Conservation (phyloP, 2,329 filamentous ascomycete species). For the Metarhizium guizhouense region DNA sequence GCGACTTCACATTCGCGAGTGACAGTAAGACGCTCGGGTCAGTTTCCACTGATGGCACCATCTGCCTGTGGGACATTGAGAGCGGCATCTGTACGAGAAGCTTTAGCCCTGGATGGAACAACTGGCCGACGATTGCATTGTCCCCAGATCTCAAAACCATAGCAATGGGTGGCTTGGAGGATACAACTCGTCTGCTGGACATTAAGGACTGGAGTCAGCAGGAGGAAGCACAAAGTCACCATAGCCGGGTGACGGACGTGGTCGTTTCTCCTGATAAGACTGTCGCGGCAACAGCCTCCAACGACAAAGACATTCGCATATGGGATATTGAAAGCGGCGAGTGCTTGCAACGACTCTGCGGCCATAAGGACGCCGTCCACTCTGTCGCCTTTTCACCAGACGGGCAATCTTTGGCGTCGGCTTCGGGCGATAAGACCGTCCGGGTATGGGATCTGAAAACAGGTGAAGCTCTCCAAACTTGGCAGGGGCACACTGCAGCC, state of each 20-base stretch:
- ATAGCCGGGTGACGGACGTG: conserved; percentile 7
- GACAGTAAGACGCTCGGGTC: conserved; percentile 8
- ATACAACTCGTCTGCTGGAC: conserved; percentile 8
- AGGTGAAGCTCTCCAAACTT: conserved; percentile 9
- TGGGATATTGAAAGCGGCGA: conserved; percentile 8
- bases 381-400: conserved; percentile 6
- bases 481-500: conserved; percentile 9
- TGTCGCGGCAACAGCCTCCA: conserved; percentile 6
- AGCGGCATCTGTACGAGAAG: conserved; percentile 6
- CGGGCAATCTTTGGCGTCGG: conserved; percentile 5
- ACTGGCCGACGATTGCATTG: conserved; percentile 9
- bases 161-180: conserved; percentile 8
- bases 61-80: conserved; percentile 8
- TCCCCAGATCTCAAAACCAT: conserved; percentile 8
- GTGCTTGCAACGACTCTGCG: conserved; percentile 3
- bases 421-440: conserved; percentile 6
- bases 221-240: conserved; percentile 6
- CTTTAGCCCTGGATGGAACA: conserved; percentile 10
- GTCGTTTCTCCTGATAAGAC: conserved; percentile 7
- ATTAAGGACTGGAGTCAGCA: conserved; percentile 6
- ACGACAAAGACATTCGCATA: conserved; percentile 6
- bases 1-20: conserved; percentile 8
- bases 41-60: conserved; percentile 7
- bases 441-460: conserved; percentile 5
- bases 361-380: conserved; percentile 6